Percentiles rank a stretch among this genome's conserved stretches.
These are phyloP conservation scores for Pleurotus djamor DNA, from an alignment of 768 basidiomycete genomes.

Conservation along the genomic window DNA sequence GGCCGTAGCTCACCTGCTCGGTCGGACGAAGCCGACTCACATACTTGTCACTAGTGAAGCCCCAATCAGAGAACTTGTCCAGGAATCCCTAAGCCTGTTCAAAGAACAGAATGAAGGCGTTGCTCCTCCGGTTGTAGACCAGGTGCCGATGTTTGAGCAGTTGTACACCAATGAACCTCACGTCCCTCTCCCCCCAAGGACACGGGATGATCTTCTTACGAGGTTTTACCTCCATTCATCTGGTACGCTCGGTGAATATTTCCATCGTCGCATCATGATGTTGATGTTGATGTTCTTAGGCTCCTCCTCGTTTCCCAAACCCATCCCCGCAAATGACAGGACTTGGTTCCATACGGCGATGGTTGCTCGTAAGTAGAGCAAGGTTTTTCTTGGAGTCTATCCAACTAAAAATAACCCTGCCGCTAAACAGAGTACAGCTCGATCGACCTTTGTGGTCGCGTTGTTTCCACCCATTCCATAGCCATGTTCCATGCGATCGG, in stretches of 20 bases:
- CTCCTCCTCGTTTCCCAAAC: conserved; percentile 9
- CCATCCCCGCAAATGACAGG: conserved; percentile 3
- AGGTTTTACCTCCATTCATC: conserved; percentile 20
- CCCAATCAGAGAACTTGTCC: conserved; percentile 14
- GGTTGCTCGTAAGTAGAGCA: not conserved
- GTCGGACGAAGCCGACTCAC: conserved; percentile 15
- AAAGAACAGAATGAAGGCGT: not conserved
- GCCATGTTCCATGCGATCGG: conserved; percentile 14
- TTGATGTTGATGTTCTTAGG: not conserved
- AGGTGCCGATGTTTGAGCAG: conserved; percentile 12
- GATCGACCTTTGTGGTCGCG: conserved; percentile 8
- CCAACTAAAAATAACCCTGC: not conserved
- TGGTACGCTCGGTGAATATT: conserved; percentile 10
- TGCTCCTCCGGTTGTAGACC: not conserved
- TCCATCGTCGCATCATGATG: not conserved
- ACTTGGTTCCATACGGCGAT: conserved; percentile 2
- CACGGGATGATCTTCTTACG: not conserved
- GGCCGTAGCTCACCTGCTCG: conserved; percentile 31
- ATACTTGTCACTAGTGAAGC: conserved; percentile 20
- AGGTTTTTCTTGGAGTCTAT: not conserved
- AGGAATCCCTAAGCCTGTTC: not conserved
- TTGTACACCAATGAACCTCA: conserved; percentile 7
- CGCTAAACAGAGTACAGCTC: conserved; percentile 6
- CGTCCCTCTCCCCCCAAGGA: conserved; percentile 8
- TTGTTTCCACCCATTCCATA: conserved; percentile 7